A percentile compares a stretch with the other conserved stretches of the same genome.
Evolutionary conservation across 2,329 filamentous ascomycete species (phyloP).

Genomic region (Fusarium marasasianum): DNA sequence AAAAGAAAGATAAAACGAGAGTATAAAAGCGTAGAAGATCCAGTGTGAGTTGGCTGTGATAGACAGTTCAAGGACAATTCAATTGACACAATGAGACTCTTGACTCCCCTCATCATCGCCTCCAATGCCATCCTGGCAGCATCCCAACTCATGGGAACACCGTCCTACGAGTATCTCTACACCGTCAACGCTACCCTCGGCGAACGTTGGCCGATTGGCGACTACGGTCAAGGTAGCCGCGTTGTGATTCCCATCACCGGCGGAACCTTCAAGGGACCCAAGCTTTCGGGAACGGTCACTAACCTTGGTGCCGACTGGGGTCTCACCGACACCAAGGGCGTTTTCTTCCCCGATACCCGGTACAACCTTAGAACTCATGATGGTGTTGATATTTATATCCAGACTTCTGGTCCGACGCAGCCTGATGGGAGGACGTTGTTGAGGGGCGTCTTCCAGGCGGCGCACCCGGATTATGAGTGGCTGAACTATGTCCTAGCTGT

Average conservation of each 20-base stretch:
- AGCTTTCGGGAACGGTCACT: slow-evolving; percentile 44
- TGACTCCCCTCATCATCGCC: background rate
- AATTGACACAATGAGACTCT: slow-evolving; percentile 21
- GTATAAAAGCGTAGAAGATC: background rate
- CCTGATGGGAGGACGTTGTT: slow-evolving; percentile 43
- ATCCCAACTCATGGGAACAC: slow-evolving; percentile 29
- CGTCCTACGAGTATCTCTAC: slow-evolving; percentile 35
- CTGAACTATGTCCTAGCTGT: slow-evolving; percentile 48
- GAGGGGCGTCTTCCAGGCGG: slow-evolving; percentile 48
- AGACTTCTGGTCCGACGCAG: slow-evolving; percentile 49
- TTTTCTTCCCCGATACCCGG: slow-evolving; percentile 51
- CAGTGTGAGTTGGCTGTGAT: background rate
- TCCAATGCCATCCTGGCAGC: background rate
- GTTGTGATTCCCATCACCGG: slow-evolving; percentile 48
- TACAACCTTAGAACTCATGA: slow-evolving; percentile 52
- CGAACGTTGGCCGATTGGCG: slow-evolving; percentile 34
- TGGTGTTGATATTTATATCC: slow-evolving; percentile 50
- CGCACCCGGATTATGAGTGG: slow-evolving; percentile 49
- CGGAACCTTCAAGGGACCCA: slow-evolving; percentile 49
- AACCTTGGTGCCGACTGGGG: slow-evolving; percentile 51
- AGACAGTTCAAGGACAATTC: background rate
- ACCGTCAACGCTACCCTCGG: slow-evolving; percentile 36
- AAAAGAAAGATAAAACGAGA: background rate
- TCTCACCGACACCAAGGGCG: slow-evolving; percentile 47
- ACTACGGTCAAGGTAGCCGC: slow-evolving; percentile 35